phyloP scores from a whole-genome alignment of 768 basidiomycete species.

The Pulveroboletus frians region DNA sequence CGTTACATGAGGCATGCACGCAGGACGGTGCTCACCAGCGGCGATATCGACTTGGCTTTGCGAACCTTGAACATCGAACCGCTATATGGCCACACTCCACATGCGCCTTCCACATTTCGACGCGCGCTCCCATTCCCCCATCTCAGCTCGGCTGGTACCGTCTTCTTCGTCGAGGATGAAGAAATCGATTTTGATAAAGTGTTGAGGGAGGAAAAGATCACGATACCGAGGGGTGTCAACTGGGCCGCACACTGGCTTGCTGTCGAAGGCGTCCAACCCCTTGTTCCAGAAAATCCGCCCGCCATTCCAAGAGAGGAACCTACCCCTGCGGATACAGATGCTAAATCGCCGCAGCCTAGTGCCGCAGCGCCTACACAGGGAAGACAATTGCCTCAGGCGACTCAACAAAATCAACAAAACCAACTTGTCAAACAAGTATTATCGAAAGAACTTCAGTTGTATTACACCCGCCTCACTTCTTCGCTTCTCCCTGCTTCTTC shows the following conservation, averaged over 20 bases:
- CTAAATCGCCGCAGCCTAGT: constrained; percentile 27
- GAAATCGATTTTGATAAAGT: constrained; percentile 96
- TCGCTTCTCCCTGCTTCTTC: constrained; percentile 55
- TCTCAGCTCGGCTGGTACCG: constrained; percentile 50
- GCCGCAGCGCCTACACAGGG: constrained; percentile 20
- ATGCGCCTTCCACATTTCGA: constrained; percentile 35
- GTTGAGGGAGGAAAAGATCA: constrained; percentile 79
- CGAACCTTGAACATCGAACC: constrained; percentile 96
- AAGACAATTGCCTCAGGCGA: constrained; percentile 23
- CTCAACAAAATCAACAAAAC: constrained; percentile 54
- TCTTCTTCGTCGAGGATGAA: constrained; percentile 94
- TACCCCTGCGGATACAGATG: constrained; percentile 21
- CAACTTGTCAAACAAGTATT: constrained; percentile 88
- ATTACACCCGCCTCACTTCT: constrained; percentile 86
- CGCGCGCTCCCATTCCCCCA: constrained; percentile 45
- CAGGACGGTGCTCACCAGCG: constrained; percentile 81
- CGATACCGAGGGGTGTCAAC: constrained; percentile 70
- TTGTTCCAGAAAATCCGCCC: constrained; percentile 95
- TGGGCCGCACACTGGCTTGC: constrained; percentile 98
- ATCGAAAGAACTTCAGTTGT: constrained; percentile 89
- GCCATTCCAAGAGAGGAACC: constrained; percentile 59
- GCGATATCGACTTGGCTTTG: constrained; percentile 90
- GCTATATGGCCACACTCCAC: constrained; percentile 57
- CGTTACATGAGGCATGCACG: constrained; percentile 95
- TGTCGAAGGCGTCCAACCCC: constrained; percentile 94